phyloP scores from a whole-genome alignment of 176 grass and related monocot genomes.

The Chloris gayana region DNA sequence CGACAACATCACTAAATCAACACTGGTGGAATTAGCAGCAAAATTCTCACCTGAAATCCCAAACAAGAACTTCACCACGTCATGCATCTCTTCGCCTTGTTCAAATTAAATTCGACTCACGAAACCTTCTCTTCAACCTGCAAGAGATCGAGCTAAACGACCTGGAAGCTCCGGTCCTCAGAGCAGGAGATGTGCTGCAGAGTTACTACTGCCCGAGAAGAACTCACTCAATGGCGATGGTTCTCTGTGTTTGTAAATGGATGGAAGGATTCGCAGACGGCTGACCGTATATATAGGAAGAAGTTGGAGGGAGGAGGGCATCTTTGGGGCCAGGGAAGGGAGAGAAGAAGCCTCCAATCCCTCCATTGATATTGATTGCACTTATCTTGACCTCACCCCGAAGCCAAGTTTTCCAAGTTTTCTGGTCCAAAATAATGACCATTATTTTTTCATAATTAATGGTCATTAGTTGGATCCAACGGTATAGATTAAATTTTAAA shows the following conservation, averaged over 20 bases:
- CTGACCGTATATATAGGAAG: conserved; percentile 36
- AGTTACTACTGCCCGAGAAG: background rate
- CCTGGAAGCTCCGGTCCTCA: background rate
- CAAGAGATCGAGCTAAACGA: background rate
- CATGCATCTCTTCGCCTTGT: conserved; percentile 41
- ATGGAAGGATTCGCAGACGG: background rate
- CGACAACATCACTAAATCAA: background rate
- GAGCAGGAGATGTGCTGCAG: conserved; percentile 14
- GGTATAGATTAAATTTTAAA: no score
- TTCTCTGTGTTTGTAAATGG: background rate
- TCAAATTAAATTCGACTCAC: background rate
- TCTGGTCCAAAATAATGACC: no score
- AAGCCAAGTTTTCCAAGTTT: no score
- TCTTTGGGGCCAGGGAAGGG: background rate
- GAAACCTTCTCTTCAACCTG: background rate
- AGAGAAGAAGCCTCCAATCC: background rate
- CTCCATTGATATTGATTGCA: conserved; percentile 41
- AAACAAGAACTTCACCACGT: conserved; percentile 63
- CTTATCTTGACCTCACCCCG: conserved; percentile 38
- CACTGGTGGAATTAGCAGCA: background rate
- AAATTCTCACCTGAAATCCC: conserved; percentile 57
- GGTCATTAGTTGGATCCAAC: no score
- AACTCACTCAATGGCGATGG: conserved; percentile 2
- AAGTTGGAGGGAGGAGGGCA: conserved; percentile 18
- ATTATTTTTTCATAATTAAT: no score